phyloP scores from a whole-genome alignment of 495 filamentous ascomycete species.

The Aspergillus coremiiformis region DNA sequence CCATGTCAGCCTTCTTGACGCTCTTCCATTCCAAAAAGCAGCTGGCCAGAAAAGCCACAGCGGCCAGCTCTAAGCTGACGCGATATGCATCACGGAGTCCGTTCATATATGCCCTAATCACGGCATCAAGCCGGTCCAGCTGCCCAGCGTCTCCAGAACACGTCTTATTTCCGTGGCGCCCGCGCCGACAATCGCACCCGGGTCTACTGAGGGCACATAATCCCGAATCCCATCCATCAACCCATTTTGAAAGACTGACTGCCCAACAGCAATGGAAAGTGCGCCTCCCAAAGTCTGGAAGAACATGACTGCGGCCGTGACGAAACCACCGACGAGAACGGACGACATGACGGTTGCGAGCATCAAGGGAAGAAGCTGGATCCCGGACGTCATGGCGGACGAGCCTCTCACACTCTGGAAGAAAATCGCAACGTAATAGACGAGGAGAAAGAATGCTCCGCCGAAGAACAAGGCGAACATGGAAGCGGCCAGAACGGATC shows the following conservation, averaged over 20 bases:
- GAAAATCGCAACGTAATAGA: constrained; percentile 41
- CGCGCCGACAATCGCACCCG: constrained; percentile 41
- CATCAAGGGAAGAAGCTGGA: constrained; percentile 32
- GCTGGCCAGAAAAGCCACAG: constrained; percentile 28
- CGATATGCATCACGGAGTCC: constrained; percentile 22
- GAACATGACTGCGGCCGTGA: constrained; percentile 57
- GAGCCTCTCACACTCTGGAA: constrained; percentile 55
- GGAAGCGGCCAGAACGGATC: background rate
- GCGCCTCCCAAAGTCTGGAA: constrained; percentile 63
- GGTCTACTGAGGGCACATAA: constrained; percentile 38
- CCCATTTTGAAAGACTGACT: constrained; percentile 55
- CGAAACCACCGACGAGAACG: constrained; percentile 38
- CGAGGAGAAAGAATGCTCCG: constrained; percentile 17
- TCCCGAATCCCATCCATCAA: constrained; percentile 40
- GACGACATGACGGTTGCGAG: constrained; percentile 29
- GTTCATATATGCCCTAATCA: constrained; percentile 25
- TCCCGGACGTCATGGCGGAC: constrained; percentile 55
- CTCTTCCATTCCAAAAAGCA: constrained; percentile 46
- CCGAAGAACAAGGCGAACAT: constrained; percentile 2
- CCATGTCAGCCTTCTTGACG: constrained; percentile 28
- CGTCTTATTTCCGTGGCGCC: constrained; percentile 52
- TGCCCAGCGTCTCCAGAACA: constrained; percentile 29
- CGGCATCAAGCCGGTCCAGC: constrained; percentile 18
- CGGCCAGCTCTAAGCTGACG: constrained; percentile 27
- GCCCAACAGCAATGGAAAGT: constrained; percentile 56